Evolutionary conservation across 148 eudicot genomes (phyloP).

Genomic region (Dianthus caryophyllus): DNA sequence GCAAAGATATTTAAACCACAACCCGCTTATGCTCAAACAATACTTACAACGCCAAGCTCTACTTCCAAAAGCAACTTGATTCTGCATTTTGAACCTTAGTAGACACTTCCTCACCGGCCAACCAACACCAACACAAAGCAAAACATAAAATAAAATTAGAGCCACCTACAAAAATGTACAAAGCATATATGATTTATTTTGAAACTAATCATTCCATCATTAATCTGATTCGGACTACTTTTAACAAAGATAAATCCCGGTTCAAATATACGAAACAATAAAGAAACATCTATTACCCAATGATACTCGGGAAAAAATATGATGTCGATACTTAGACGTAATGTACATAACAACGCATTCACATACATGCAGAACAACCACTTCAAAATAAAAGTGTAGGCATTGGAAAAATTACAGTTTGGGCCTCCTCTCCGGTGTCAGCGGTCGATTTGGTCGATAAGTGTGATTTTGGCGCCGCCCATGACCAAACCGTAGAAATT

Average conservation of each 20-base stretch:
- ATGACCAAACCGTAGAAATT: slow-evolving; percentile 82
- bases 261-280: background rate
- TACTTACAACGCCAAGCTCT: slow-evolving; percentile 56
- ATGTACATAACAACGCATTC: background rate
- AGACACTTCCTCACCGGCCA: slow-evolving; percentile 72
- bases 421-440: slow-evolving; percentile 65
- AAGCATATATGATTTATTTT: too few species aligned
- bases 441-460: slow-evolving; percentile 79
- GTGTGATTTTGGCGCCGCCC: slow-evolving; percentile 97
- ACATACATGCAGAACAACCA: background rate
- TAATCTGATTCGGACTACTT: background rate
- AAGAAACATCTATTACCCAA: background rate
- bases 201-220: background rate
- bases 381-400: background rate
- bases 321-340: background rate
- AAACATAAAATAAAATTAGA: background rate
- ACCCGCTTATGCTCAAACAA: slow-evolving; percentile 1
- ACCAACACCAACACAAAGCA: slow-evolving; percentile 39
- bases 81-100: slow-evolving; percentile 71
- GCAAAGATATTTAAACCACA: background rate
- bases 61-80: slow-evolving; percentile 78
- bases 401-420: slow-evolving; percentile 45
- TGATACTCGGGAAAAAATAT: background rate
- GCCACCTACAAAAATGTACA: background rate
- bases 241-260: background rate